Percentiles rank a stretch among this genome's conserved stretches.
Conservation (phyloP, 163 green algal species). For the Chloromonas sp. region DNA sequence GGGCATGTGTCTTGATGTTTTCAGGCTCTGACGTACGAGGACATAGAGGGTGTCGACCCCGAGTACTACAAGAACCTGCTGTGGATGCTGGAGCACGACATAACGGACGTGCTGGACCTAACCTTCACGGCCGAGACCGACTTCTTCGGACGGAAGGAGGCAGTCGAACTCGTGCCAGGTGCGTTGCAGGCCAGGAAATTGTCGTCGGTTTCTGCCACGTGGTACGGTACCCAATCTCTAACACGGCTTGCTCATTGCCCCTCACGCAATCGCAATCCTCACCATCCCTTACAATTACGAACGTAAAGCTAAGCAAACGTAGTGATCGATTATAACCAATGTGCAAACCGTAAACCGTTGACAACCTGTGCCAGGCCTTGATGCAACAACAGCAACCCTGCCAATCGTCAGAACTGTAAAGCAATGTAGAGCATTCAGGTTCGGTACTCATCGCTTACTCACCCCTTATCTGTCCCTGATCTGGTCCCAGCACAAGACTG, state of each 20-base stretch:
- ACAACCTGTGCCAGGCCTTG: too few relatives aligned
- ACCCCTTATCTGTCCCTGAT: background rate
- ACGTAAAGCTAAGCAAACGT: too few relatives aligned
- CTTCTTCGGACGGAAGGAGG: conserved; percentile 84
- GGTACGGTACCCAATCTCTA: background rate
- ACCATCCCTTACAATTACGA: background rate
- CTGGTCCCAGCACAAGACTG: background rate
- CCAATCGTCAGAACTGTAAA: too few relatives aligned
- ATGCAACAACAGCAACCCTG: too few relatives aligned
- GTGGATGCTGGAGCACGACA: conserved; percentile 79
- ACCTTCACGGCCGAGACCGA: conserved; percentile 91
- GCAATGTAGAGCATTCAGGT: too few relatives aligned
- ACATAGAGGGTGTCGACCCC: conserved; percentile 95
- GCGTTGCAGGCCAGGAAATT: background rate
- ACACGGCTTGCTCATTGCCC: background rate
- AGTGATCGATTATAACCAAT: too few relatives aligned
- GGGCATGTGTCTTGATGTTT: background rate
- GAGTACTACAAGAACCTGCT: conserved; percentile 91
- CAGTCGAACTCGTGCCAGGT: conserved; percentile 49
- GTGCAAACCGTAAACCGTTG: too few relatives aligned
- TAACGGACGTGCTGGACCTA: conserved; percentile 90
- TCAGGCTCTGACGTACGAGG: conserved; percentile 77
- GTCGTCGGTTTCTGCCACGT: too few relatives aligned
- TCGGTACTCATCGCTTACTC: background rate
- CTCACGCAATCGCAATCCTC: background rate